These are phyloP conservation scores for Tritrichomonas foetus DNA, from an alignment of 208 protist species.

Conservation along the genomic window DNA sequence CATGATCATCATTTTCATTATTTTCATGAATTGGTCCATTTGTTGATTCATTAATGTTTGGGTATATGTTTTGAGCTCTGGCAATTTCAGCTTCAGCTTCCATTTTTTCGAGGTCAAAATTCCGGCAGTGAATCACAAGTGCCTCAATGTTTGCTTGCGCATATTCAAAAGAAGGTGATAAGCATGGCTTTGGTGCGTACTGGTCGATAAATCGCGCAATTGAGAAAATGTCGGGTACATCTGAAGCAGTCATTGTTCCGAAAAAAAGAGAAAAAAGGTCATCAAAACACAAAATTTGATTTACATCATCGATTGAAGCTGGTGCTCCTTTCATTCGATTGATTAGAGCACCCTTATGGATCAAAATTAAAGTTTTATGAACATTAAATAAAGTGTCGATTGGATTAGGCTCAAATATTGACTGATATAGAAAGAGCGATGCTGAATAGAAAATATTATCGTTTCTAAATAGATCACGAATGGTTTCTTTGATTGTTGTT, in stretches of 20 bases:
- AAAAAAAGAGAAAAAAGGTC: slow-evolving; percentile 13
- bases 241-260: not conserved
- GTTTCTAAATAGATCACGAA: not conserved
- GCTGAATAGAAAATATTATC: not conserved
- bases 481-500: not conserved
- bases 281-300: slow-evolving; percentile 1
- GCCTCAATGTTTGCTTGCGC: not conserved
- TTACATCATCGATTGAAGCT: not conserved
- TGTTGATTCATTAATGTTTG: too few relatives aligned
- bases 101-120: not conserved
- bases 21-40: too few relatives aligned
- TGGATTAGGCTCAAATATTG: not conserved
- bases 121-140: not conserved
- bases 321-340: not conserved
- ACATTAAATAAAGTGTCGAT: not conserved
- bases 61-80: too few relatives aligned
- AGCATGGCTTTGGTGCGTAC: not conserved
- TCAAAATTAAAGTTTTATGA: not conserved
- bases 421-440: not conserved
- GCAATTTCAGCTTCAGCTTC: too few relatives aligned
- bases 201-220: not conserved
- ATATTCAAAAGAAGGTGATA: slow-evolving; percentile 30
- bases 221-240: not conserved
- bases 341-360: not conserved
- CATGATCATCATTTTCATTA: too few relatives aligned